Percentiles rank a stretch among this genome's conserved stretches.
phyloP scores from a whole-genome alignment of 768 basidiomycete genomes.

The Naganishia kalamii region DNA sequence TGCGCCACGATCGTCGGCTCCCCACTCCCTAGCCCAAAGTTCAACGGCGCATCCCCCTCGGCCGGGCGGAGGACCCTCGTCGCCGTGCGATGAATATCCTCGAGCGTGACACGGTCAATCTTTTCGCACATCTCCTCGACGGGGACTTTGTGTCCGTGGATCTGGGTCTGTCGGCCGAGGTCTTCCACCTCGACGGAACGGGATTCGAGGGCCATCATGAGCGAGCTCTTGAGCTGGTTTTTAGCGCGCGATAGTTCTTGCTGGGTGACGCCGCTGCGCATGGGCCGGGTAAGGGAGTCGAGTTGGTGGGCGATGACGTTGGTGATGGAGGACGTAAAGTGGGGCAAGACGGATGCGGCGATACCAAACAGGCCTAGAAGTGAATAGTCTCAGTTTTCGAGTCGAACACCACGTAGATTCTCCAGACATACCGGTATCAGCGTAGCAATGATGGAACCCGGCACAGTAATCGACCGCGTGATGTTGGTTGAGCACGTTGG shows the following conservation, averaged over 20 bases:
- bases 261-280: slow-evolving; percentile 44
- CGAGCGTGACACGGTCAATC: slow-evolving; percentile 67
- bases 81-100: slow-evolving; percentile 68
- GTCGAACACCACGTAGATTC: too few relatives aligned
- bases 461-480: slow-evolving; percentile 90
- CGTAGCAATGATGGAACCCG: slow-evolving; percentile 95
- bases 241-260: slow-evolving; percentile 77
- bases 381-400: not conserved
- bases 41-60: slow-evolving; percentile 26
- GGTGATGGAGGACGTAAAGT: slow-evolving; percentile 59
- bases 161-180: slow-evolving; percentile 82
- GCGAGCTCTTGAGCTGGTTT: slow-evolving; percentile 84
- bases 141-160: slow-evolving; percentile 77
- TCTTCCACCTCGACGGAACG: slow-evolving; percentile 54
- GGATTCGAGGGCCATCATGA: slow-evolving; percentile 93
- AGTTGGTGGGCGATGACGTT: slow-evolving; percentile 83
- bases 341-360: slow-evolving; percentile 72
- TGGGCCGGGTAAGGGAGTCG: slow-evolving; percentile 62
- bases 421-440: slow-evolving; percentile 59
- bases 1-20: slow-evolving; percentile 72
- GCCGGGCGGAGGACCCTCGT: slow-evolving; percentile 57
- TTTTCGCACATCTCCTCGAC: slow-evolving; percentile 84
- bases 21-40: slow-evolving; percentile 49
- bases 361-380: slow-evolving; percentile 68
- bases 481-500: slow-evolving; percentile 89